Conservation (phyloP, 441 rosid species). For the Populus hybrid region DNA sequence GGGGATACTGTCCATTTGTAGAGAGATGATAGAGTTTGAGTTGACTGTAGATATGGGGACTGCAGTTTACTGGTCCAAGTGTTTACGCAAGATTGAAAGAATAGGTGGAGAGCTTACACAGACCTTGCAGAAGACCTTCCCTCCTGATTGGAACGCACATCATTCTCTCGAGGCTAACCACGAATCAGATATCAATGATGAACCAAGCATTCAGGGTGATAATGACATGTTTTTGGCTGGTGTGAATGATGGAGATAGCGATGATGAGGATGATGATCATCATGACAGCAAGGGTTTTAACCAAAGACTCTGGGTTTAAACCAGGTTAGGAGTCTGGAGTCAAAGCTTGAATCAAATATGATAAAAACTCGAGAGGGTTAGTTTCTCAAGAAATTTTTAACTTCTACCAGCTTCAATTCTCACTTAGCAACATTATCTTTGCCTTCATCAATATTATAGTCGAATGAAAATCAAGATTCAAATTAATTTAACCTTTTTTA, state of each 20-base stretch:
- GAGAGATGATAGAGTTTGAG: slow-evolving; percentile 75
- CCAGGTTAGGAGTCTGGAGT: background rate
- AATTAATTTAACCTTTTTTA: no score
- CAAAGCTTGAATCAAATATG: background rate
- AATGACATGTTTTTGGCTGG: slow-evolving; percentile 26
- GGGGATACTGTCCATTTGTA: slow-evolving; percentile 54
- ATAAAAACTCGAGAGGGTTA: no score
- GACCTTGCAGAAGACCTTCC: slow-evolving; percentile 88
- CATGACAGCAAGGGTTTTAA: slow-evolving; percentile 28
- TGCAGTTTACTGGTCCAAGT: slow-evolving; percentile 88
- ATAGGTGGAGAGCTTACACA: slow-evolving; percentile 90
- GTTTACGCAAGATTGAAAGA: slow-evolving; percentile 76
- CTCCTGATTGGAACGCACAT: slow-evolving; percentile 82
- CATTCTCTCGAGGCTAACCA: slow-evolving; percentile 33
- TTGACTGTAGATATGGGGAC: slow-evolving; percentile 91
- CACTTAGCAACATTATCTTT: no score
- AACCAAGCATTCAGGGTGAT: slow-evolving; percentile 15
- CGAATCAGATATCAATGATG: slow-evolving; percentile 39
- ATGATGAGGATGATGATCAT: slow-evolving; percentile 17
- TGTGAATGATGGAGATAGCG: slow-evolving; percentile 24
- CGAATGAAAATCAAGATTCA: no score
- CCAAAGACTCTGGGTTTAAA: slow-evolving; percentile 26
- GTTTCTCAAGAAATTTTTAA: no score
- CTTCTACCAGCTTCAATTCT: no score
- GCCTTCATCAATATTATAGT: no score